A percentile compares a stretch with the other conserved stretches of the same genome.
Evolutionary conservation across 495 filamentous ascomycete genomes (phyloP).

Genomic region (Entonaema liquescens): DNA sequence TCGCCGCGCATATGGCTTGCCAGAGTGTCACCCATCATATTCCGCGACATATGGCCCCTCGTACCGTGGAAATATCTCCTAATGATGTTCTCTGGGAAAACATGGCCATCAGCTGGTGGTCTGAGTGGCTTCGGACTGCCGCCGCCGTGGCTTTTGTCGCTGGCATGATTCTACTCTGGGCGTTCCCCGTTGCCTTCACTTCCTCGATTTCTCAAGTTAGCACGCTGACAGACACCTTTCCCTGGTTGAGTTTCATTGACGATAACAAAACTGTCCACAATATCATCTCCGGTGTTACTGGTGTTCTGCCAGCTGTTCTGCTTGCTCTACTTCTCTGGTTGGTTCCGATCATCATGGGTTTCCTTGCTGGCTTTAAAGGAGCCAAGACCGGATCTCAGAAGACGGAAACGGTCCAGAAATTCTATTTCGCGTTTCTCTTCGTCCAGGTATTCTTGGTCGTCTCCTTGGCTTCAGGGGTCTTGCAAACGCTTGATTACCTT

Average conservation of each 20-base stretch:
- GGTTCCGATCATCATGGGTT: conserved; percentile 75
- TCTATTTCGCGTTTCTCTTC: conserved; percentile 95
- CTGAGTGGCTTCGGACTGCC: conserved; percentile 78
- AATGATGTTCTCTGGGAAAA: conserved; percentile 98
- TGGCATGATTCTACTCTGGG: conserved; percentile 88
- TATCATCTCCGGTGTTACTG: conserved; percentile 78
- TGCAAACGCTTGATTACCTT: conserved; percentile 70
- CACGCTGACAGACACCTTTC: conserved; percentile 68
- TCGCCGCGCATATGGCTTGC: conserved; percentile 97
- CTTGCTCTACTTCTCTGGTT: conserved; percentile 82
- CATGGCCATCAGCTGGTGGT: conserved; percentile 97
- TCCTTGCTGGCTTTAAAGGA: conserved; percentile 79
- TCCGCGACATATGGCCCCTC: conserved; percentile 93
- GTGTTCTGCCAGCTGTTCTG: conserved; percentile 83
- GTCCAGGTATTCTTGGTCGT: conserved; percentile 95
- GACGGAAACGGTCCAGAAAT: conserved; percentile 85
- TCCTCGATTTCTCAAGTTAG: conserved; percentile 80
- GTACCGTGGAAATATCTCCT: conserved; percentile 90
- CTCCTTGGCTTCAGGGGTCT: conserved; percentile 83
- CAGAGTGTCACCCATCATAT: conserved; percentile 91
- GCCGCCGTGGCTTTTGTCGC: conserved; percentile 71
- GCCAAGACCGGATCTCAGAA: conserved; percentile 82
- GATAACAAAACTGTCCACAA: conserved; percentile 62
- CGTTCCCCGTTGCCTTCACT: conserved; percentile 89
- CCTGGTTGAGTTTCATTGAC: conserved; percentile 76